A percentile compares a stretch with the other conserved stretches of the same genome.
Conservation (phyloP, 306 rosid genomes). For the Dicorynia guianensis region DNA sequence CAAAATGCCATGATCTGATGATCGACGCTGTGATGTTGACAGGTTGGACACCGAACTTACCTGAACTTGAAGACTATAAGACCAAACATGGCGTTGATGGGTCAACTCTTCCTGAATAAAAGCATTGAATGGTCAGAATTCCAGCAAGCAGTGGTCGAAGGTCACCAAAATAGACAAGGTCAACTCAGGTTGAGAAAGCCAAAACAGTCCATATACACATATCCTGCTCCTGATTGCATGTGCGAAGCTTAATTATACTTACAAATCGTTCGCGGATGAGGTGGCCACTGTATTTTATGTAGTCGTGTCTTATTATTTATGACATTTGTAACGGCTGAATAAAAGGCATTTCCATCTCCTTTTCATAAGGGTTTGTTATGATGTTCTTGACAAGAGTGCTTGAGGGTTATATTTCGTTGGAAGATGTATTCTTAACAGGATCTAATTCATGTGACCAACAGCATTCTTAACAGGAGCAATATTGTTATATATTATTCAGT, state of each 20-base stretch:
- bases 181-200: constrained; percentile 83
- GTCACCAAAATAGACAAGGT: constrained; percentile 89
- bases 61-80: constrained; percentile 87
- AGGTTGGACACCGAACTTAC: constrained; percentile 96
- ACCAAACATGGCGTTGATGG: constrained; percentile 92
- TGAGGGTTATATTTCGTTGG: constrained; percentile 46
- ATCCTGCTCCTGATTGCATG: constrained; percentile 97
- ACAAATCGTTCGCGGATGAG: constrained; percentile 38
- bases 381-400: constrained; percentile 53
- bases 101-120: constrained; percentile 92
- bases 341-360: constrained; percentile 48
- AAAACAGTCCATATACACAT: constrained; percentile 92
- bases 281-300: constrained; percentile 36
- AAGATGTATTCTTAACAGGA: constrained; percentile 42
- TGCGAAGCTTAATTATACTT: constrained; percentile 64
- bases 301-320: constrained; percentile 53
- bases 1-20: constrained; percentile 9
- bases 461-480: constrained; percentile 53
- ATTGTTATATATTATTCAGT: constrained; percentile 30
- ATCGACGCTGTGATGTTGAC: constrained; percentile 42
- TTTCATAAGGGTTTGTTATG: constrained; percentile 43
- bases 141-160: constrained; percentile 66
- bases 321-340: constrained; percentile 52
- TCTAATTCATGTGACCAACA: constrained; percentile 28
- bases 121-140: constrained; percentile 80